These are phyloP conservation scores for Heritiera fomes DNA, from an alignment of 345 rosid genomes.

Conservation along the genomic window DNA sequence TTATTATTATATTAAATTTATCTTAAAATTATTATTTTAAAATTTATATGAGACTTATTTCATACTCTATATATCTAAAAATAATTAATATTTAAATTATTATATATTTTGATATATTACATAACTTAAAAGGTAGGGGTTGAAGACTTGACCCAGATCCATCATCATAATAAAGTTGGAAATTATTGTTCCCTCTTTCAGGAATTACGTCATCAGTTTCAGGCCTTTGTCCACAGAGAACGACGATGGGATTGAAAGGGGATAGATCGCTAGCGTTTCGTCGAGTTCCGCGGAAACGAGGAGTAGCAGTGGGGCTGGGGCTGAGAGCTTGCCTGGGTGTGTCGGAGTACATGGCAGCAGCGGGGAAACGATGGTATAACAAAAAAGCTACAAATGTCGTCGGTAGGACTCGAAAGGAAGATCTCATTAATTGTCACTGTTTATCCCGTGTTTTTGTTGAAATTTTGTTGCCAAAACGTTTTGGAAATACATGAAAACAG, in stretches of 20 bases:
- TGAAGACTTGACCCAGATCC: constrained; percentile 60
- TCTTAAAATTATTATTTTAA: too few relatives aligned
- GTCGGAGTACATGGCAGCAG: constrained; percentile 31
- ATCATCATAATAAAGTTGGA: constrained; percentile 62
- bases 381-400: too few relatives aligned
- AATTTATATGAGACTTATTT: too few relatives aligned
- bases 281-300: constrained; percentile 40
- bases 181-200: constrained; percentile 38
- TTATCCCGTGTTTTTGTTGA: too few relatives aligned
- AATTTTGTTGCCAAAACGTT: too few relatives aligned
- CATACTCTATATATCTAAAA: too few relatives aligned
- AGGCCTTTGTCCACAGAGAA: constrained; percentile 45
- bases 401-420: too few relatives aligned
- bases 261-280: constrained; percentile 59
- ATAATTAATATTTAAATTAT: too few relatives aligned
- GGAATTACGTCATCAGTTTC: constrained; percentile 30
- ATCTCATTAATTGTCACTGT: too few relatives aligned
- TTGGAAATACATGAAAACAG: too few relatives aligned
- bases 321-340: constrained; percentile 21
- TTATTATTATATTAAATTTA: too few relatives aligned
- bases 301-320: constrained; percentile 25
- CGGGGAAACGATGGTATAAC: constrained; percentile 32
- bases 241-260: constrained; percentile 63
- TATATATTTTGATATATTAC: too few relatives aligned
- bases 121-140: constrained; percentile 65